Percentiles rank a stretch among this genome's conserved stretches.
Evolutionary conservation across 2,329 filamentous ascomycete species (phyloP).

Genomic region (Botrytis porri): DNA sequence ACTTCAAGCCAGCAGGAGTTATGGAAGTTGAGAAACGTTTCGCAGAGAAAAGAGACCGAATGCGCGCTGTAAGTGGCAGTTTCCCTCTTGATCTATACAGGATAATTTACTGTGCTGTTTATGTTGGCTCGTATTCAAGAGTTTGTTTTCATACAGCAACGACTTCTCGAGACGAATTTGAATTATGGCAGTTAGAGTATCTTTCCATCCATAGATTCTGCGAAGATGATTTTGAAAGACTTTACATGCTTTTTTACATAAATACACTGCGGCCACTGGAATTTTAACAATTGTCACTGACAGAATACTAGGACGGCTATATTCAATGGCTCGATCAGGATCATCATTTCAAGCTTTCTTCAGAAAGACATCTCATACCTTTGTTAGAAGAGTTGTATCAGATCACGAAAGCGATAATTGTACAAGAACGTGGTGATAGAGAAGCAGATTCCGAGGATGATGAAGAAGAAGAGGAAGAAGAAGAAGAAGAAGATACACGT

Average conservation of each 20-base stretch:
- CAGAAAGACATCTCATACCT: constrained; percentile 4
- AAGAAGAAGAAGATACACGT: constrained; percentile 1
- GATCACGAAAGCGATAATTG: constrained; percentile 10
- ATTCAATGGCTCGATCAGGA: constrained; percentile 15
- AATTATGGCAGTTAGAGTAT: background rate
- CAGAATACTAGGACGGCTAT: constrained; percentile 11
- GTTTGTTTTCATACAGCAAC: background rate
- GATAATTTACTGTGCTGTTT: background rate
- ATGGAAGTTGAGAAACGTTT: constrained; percentile 26
- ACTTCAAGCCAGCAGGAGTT: constrained; percentile 30
- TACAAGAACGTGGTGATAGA: constrained; percentile 1
- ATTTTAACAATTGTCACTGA: background rate
- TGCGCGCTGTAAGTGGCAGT: constrained; percentile 1
- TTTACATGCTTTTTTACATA: too few relatives aligned
- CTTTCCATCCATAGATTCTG: background rate
- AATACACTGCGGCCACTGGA: background rate
- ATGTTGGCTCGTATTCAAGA: background rate
- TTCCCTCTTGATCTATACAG: background rate
- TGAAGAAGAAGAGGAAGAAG: background rate
- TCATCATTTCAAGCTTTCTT: constrained; percentile 11
- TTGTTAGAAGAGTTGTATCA: constrained; percentile 4
- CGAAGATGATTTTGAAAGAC: background rate
- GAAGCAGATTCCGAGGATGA: background rate
- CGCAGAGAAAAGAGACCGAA: background rate
- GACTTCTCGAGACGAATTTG: background rate